These are phyloP conservation scores for Lachnellula willkommii DNA, from an alignment of 2,329 filamentous ascomycete genomes.

Conservation along the genomic window DNA sequence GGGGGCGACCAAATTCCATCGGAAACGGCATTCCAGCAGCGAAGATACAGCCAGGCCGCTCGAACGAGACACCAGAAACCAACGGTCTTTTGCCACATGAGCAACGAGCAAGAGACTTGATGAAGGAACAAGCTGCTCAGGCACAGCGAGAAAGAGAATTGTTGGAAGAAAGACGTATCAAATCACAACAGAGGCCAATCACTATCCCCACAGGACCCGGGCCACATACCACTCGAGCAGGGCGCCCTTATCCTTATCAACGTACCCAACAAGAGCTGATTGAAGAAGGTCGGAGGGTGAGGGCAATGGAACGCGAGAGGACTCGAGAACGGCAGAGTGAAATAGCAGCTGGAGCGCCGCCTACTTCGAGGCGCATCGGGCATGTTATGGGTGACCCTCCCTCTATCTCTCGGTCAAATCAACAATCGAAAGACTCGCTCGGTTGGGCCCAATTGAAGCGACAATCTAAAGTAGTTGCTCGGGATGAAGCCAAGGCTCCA, in stretches of 20 bases:
- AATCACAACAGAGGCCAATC: constrained; percentile 12
- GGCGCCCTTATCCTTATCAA: constrained; percentile 13
- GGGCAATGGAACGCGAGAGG: constrained; percentile 5
- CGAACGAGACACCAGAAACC: background rate
- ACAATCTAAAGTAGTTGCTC: background rate
- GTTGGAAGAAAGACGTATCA: background rate
- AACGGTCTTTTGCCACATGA: constrained; percentile 25
- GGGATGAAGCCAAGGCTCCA: background rate
- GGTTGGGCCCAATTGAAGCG: constrained; percentile 19
- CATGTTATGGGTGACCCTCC: constrained; percentile 8
- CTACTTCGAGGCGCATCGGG: background rate
- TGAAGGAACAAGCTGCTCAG: constrained; percentile 10
- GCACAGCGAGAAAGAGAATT: constrained; percentile 5
- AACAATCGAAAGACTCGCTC: background rate
- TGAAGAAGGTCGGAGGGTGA: constrained; percentile 2
- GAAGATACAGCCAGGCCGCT: background rate
- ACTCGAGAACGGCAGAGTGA: background rate
- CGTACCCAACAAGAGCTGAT: constrained; percentile 6
- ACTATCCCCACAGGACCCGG: constrained; percentile 20
- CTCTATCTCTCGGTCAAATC: background rate
- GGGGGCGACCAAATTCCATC: background rate
- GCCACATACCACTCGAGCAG: constrained; percentile 24
- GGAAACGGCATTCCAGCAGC: background rate
- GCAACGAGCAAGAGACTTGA: constrained; percentile 21
- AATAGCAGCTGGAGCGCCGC: background rate